These are phyloP conservation scores for Exophiala lecanii-corni DNA, from an alignment of 2,329 filamentous ascomycete genomes.

Conservation along the genomic window DNA sequence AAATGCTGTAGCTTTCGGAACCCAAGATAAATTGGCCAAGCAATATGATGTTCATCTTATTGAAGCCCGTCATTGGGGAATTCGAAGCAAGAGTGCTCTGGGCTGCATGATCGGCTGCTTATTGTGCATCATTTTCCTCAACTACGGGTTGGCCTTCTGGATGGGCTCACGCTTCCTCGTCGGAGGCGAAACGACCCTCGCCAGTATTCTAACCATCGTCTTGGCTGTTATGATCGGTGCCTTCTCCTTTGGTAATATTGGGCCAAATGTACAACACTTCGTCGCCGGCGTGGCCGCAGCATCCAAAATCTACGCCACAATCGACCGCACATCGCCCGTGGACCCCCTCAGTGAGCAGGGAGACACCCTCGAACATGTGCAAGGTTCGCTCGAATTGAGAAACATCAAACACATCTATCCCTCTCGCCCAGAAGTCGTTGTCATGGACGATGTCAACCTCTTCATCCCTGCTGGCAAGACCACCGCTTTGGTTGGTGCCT, in stretches of 20 bases:
- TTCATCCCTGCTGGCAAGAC: slow-evolving; percentile 82
- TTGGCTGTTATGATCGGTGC: slow-evolving; percentile 91
- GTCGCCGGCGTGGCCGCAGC: slow-evolving; percentile 77
- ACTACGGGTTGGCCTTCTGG: slow-evolving; percentile 86
- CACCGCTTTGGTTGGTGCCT: slow-evolving; percentile 88
- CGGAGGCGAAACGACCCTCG: slow-evolving; percentile 59
- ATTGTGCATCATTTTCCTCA: slow-evolving; percentile 79
- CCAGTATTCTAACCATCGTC: slow-evolving; percentile 74
- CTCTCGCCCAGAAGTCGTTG: slow-evolving; percentile 80
- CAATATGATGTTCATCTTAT: slow-evolving; percentile 75
- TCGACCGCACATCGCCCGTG: slow-evolving; percentile 79
- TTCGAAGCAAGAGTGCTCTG: slow-evolving; percentile 67
- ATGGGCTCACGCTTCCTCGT: slow-evolving; percentile 71
- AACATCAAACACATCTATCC: slow-evolving; percentile 92
- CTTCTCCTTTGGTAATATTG: slow-evolving; percentile 82
- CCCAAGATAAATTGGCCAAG: slow-evolving; percentile 81
- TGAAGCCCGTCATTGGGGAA: slow-evolving; percentile 70
- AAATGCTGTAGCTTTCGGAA: slow-evolving; percentile 88
- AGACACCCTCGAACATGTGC: slow-evolving; percentile 65
- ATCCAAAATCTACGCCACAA: slow-evolving; percentile 88
- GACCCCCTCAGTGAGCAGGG: slow-evolving; percentile 70
- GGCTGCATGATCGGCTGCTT: slow-evolving; percentile 77
- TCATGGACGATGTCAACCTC: slow-evolving; percentile 80
- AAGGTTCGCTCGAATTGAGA: slow-evolving; percentile 74
- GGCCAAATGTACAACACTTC: slow-evolving; percentile 82